These are phyloP conservation scores for Fusarium clavum DNA, from an alignment of 2,329 filamentous ascomycete genomes.

Conservation along the genomic window DNA sequence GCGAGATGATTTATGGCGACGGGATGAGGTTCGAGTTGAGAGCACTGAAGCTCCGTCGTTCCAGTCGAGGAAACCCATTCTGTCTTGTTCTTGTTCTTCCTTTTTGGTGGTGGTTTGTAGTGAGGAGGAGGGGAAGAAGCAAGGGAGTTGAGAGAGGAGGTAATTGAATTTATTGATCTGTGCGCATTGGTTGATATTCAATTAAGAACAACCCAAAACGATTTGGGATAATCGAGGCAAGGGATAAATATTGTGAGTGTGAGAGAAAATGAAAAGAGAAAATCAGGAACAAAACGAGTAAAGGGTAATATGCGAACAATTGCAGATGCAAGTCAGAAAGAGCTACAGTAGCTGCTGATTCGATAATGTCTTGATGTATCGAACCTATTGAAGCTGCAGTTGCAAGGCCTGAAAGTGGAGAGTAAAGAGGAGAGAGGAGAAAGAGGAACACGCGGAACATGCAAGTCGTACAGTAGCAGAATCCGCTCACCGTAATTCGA, in stretches of 20 bases:
- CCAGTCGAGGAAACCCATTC: conserved; percentile 52
- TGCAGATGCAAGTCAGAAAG: conserved; percentile 41
- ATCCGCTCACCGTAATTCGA: conserved; percentile 10
- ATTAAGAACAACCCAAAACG: background rate
- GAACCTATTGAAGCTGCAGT: background rate
- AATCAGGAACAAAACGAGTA: conserved; percentile 12
- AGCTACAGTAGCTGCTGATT: background rate
- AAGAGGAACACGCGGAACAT: conserved; percentile 9
- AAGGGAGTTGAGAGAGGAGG: background rate
- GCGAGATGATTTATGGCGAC: conserved; percentile 47
- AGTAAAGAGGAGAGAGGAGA: conserved; percentile 1
- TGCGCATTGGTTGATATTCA: conserved; percentile 18
- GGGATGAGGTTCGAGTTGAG: conserved; percentile 45
- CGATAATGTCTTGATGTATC: background rate
- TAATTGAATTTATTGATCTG: conserved; percentile 10
- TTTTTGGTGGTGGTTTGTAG: background rate
- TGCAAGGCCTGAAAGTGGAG: background rate
- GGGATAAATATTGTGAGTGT: background rate
- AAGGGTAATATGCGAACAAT: conserved; percentile 27
- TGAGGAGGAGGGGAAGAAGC: background rate
- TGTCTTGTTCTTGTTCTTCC: background rate
- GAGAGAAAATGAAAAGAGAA: conserved; percentile 1
- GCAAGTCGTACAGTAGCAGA: conserved; percentile 2
- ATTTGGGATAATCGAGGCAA: background rate
- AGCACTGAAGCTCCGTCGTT: conserved; percentile 50